These are phyloP conservation scores for Immersiella caudata DNA, from an alignment of 495 filamentous ascomycete genomes.

Conservation along the genomic window DNA sequence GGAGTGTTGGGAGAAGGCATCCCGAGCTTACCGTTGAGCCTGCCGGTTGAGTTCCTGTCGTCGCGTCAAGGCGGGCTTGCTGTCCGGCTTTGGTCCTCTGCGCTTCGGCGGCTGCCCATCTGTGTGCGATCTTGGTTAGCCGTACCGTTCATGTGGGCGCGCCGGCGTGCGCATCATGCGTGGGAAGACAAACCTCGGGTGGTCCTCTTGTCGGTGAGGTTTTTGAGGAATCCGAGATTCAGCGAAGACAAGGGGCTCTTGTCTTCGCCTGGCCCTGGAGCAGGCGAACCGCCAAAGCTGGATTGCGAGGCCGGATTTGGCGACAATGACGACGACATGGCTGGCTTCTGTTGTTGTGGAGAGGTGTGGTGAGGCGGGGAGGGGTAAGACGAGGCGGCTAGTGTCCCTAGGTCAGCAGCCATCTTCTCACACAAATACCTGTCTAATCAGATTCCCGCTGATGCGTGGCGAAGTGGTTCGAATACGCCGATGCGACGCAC, in stretches of 20 bases:
- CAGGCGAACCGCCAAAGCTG: conserved; percentile 36
- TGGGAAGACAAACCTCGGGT: conserved; percentile 32
- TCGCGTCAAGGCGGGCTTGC: conserved; percentile 90
- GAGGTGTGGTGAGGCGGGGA: conserved; percentile 44
- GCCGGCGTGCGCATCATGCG: not conserved
- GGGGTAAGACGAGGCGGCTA: conserved; percentile 44
- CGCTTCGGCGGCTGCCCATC: conserved; percentile 88
- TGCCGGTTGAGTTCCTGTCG: conserved; percentile 94
- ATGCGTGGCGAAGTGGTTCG: conserved; percentile 11
- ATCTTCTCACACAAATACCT: conserved; percentile 16
- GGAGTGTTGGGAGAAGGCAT: not conserved
- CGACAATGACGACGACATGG: conserved; percentile 49
- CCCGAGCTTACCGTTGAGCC: conserved; percentile 75
- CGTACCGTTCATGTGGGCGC: not conserved
- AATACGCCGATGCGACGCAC: not conserved
- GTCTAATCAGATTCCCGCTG: not conserved
- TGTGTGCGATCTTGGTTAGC: conserved; percentile 27
- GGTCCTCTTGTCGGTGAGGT: conserved; percentile 62
- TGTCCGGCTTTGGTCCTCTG: conserved; percentile 93
- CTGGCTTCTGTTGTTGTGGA: conserved; percentile 37
- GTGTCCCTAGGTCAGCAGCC: conserved; percentile 35
- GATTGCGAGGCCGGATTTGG: conserved; percentile 38
- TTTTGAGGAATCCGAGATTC: conserved; percentile 62
- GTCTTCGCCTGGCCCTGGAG: conserved; percentile 31
- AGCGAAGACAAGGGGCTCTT: conserved; percentile 57